Conservation (phyloP, 805 yeast species). For the Hanseniaspora lachancei region DNA sequence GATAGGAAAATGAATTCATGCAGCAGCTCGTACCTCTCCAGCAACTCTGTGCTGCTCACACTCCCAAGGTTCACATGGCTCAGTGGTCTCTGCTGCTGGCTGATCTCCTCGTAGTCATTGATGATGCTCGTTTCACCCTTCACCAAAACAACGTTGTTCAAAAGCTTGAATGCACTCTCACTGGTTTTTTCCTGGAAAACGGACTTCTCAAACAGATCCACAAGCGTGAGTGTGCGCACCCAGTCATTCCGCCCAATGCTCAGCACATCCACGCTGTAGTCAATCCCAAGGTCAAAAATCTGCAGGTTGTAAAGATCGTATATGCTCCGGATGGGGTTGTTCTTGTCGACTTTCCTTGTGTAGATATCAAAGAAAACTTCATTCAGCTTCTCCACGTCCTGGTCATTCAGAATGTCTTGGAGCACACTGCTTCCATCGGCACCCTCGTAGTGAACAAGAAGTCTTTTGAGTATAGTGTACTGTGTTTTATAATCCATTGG, state of each 20-base stretch:
- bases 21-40: conserved; percentile 8
- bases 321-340: not conserved
- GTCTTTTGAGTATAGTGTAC: conserved; percentile 1
- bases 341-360: not conserved
- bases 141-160: not conserved
- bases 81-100: not conserved
- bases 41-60: not conserved
- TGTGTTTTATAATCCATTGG: conserved; percentile 9
- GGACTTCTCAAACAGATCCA: not conserved
- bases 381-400: not conserved
- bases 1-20: conserved; percentile 11
- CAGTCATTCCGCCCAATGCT: not conserved
- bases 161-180: not conserved
- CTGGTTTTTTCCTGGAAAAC: not conserved
- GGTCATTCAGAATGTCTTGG: conserved; percentile 7
- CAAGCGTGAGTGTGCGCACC: not conserved
- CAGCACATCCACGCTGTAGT: not conserved
- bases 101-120: not conserved
- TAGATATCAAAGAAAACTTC: not conserved
- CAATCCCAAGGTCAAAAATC: conserved; percentile 5
- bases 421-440: not conserved
- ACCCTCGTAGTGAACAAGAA: not conserved
- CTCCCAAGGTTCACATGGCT: not conserved
- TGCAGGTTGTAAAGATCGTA: not conserved
- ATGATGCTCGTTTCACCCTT: not conserved